A percentile compares a stretch with the other conserved stretches of the same genome.
Conservation (phyloP, 768 basidiomycete species). For the Rhizopogon roseolus region DNA sequence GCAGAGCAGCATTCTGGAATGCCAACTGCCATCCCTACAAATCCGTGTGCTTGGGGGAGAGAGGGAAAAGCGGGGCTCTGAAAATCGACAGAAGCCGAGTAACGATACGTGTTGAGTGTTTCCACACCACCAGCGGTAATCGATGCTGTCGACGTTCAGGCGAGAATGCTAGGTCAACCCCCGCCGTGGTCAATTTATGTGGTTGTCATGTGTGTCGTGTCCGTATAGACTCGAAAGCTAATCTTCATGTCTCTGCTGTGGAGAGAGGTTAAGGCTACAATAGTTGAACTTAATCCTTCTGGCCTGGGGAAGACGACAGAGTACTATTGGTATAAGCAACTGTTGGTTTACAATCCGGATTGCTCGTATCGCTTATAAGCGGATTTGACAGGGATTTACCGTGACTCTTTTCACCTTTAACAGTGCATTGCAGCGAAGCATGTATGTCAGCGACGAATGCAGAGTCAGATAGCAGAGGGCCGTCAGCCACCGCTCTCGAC, state of each 20-base stretch:
- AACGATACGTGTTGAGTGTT: no score
- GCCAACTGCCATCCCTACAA: no score
- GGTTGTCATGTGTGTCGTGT: no score
- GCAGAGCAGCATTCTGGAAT: no score
- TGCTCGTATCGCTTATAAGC: background rate
- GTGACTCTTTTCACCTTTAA: conserved; percentile 21
- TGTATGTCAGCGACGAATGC: conserved; percentile 41
- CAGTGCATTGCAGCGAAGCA: conserved; percentile 38
- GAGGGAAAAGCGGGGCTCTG: no score
- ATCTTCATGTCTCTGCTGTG: background rate
- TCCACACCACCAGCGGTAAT: no score
- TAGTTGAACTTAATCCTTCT: background rate
- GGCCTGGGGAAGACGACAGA: background rate
- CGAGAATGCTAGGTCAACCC: no score
- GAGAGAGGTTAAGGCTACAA: background rate
- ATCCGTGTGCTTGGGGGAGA: no score
- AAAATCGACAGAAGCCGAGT: no score
- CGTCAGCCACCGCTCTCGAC: conserved; percentile 54
- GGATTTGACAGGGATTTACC: background rate
- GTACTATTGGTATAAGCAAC: background rate
- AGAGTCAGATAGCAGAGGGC: conserved; percentile 43
- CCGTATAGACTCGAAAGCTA: no score
- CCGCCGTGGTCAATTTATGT: no score
- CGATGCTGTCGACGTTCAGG: no score
- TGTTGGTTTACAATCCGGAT: background rate